Evolutionary conservation across 129 eudicot species (phyloP).

Genomic region (Chrysanthemum seticuspe): DNA sequence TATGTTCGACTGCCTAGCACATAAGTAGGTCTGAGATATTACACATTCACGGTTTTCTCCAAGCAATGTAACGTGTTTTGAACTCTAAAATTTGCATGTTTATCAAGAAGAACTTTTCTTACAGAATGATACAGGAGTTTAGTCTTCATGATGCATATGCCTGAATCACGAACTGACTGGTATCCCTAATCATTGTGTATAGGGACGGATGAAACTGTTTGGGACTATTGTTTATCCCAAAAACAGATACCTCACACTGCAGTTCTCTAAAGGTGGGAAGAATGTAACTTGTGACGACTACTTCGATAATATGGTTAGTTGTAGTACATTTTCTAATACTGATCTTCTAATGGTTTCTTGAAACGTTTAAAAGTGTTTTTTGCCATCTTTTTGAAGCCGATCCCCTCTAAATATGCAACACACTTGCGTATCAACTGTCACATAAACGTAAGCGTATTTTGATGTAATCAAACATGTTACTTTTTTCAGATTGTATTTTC

Average conservation of each 20-base stretch:
- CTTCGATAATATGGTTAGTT: constrained; percentile 85
- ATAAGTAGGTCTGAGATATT: not conserved
- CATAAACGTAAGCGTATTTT: not conserved
- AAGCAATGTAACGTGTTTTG: not conserved
- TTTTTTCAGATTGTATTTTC: constrained; percentile 80
- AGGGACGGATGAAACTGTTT: constrained; percentile 16
- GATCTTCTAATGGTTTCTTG: not conserved
- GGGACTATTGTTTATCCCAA: constrained; percentile 60
- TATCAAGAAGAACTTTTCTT: not conserved
- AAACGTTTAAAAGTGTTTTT: constrained; percentile 12
- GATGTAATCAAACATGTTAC: constrained; percentile 2
- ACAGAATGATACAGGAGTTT: no score
- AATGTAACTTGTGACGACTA: constrained; percentile 89
- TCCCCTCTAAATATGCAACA: constrained; percentile 8
- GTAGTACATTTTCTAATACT: not conserved
- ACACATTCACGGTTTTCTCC: not conserved
- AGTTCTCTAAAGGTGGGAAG: constrained; percentile 94
- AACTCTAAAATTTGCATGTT: not conserved
- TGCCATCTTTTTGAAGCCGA: not conserved
- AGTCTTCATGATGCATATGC: not conserved
- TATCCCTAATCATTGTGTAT: not conserved
- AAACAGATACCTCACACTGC: constrained; percentile 90
- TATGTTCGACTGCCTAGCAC: not conserved
- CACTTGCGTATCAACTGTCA: not conserved
- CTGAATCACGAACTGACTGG: not conserved